phyloP scores from a whole-genome alignment of 768 basidiomycete genomes.

The Russula griseocarnosa region DNA sequence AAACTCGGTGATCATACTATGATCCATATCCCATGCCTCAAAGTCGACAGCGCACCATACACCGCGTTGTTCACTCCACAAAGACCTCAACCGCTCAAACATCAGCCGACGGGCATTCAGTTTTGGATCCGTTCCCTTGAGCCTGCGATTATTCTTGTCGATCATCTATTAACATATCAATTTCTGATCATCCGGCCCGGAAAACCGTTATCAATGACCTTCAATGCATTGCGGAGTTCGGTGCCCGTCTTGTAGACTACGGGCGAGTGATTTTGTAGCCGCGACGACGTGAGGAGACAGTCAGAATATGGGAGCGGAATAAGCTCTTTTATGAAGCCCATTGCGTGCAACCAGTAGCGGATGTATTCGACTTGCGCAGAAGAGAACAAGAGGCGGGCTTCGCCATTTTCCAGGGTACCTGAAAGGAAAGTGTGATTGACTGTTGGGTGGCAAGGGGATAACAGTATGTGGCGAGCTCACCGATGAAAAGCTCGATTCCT shows the following conservation, averaged over 20 bases:
- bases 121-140: slow-evolving; percentile 58
- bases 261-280: slow-evolving; percentile 56
- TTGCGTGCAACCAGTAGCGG: slow-evolving; percentile 77
- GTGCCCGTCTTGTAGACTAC: slow-evolving; percentile 52
- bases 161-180: slow-evolving; percentile 46
- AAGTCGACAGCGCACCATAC: slow-evolving; percentile 79
- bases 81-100: slow-evolving; percentile 64
- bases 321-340: slow-evolving; percentile 56
- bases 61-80: slow-evolving; percentile 61
- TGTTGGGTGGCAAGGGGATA: neutral
- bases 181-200: slow-evolving; percentile 12
- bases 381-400: slow-evolving; percentile 76
- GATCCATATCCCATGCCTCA: slow-evolving; percentile 79
- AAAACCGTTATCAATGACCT: slow-evolving; percentile 36
- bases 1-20: slow-evolving; percentile 71
- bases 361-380: slow-evolving; percentile 82
- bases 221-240: slow-evolving; percentile 55
- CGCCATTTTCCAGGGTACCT: slow-evolving; percentile 69
- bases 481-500: slow-evolving; percentile 70
- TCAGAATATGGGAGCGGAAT: slow-evolving; percentile 77
- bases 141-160: slow-evolving; percentile 73
- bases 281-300: slow-evolving; percentile 59
- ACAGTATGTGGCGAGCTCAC: slow-evolving; percentile 36
- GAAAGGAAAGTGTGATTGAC: neutral
- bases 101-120: slow-evolving; percentile 53